Evolutionary conservation across 2,329 filamentous ascomycete species (phyloP).

Genomic region (Ophiocordyceps camponoti-leonardi): DNA sequence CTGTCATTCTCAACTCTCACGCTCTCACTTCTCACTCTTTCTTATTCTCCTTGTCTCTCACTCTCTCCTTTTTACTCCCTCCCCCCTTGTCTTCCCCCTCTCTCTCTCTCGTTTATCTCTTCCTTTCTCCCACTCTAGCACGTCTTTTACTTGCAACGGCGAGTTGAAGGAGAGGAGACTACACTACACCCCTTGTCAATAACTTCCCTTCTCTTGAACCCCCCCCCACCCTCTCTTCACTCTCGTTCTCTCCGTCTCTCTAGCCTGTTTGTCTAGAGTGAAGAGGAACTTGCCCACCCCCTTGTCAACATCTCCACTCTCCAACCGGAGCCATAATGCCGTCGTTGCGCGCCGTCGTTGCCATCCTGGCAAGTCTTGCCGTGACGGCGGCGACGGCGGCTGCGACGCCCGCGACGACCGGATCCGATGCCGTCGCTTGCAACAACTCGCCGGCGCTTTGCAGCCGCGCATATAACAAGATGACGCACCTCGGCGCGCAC

Average conservation of each 20-base stretch:
- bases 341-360: slow-evolving; percentile 6
- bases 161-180: too few relatives aligned
- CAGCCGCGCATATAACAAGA: slow-evolving; percentile 50
- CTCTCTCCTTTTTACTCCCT: neutral
- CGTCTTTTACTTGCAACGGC: neutral
- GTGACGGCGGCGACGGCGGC: slow-evolving; percentile 2
- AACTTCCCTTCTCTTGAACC: too few relatives aligned
- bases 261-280: too few relatives aligned
- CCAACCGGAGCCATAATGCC: neutral
- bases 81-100: neutral
- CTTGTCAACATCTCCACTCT: neutral
- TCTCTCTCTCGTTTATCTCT: neutral
- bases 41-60: too few relatives aligned
- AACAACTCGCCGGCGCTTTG: slow-evolving; percentile 71
- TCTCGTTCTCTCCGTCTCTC: too few relatives aligned
- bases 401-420: neutral
- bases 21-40: too few relatives aligned
- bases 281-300: too few relatives aligned
- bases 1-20: neutral
- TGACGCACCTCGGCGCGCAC: slow-evolving; percentile 66
- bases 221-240: too few relatives aligned
- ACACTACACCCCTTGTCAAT: too few relatives aligned
- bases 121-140: neutral
- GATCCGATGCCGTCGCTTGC: slow-evolving; percentile 31
- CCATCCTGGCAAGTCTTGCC: slow-evolving; percentile 6